Conservation (phyloP, 208 protist species). For the Crithidia expoeki region DNA sequence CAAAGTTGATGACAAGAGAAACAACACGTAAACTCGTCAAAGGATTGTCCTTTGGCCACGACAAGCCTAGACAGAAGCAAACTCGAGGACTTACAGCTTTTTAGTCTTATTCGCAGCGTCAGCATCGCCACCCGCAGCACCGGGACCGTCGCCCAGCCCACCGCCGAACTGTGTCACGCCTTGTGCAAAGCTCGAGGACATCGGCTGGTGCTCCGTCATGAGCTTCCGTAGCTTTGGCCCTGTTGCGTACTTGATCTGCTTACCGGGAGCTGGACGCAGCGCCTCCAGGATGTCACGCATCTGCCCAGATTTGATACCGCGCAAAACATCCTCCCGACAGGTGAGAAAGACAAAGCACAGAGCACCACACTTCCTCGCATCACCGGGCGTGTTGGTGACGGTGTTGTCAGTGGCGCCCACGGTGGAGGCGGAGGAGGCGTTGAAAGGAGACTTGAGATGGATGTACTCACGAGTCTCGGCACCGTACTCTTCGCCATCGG, state of each 20-base stretch:
- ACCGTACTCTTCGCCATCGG: neutral
- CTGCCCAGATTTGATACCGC: slow-evolving; percentile 34
- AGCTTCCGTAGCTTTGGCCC: slow-evolving; percentile 49
- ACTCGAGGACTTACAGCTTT: neutral
- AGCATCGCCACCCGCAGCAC: neutral
- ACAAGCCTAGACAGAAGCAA: too few relatives aligned
- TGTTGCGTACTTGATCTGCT: slow-evolving; percentile 66
- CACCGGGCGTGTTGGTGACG: neutral
- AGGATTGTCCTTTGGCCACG: too few relatives aligned
- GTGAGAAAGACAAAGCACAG: slow-evolving; percentile 82
- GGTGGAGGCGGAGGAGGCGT: neutral
- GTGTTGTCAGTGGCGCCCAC: neutral
- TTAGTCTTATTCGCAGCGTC: neutral
- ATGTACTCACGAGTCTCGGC: neutral
- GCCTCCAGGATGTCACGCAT: slow-evolving; percentile 36
- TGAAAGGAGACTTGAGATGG: neutral
- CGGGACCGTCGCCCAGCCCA: neutral
- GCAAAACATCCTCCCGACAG: slow-evolving; percentile 60
- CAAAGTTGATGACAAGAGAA: too few relatives aligned
- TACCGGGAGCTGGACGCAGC: slow-evolving; percentile 44
- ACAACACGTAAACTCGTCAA: too few relatives aligned
- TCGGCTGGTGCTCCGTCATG: slow-evolving; percentile 35
- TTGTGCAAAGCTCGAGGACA: slow-evolving; percentile 28
- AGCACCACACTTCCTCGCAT: neutral
- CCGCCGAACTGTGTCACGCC: slow-evolving; percentile 20